A percentile compares a stretch with the other conserved stretches of the same genome.
Evolutionary conservation across 805 yeast species (phyloP).

Genomic region (Ogataea siamensis): DNA sequence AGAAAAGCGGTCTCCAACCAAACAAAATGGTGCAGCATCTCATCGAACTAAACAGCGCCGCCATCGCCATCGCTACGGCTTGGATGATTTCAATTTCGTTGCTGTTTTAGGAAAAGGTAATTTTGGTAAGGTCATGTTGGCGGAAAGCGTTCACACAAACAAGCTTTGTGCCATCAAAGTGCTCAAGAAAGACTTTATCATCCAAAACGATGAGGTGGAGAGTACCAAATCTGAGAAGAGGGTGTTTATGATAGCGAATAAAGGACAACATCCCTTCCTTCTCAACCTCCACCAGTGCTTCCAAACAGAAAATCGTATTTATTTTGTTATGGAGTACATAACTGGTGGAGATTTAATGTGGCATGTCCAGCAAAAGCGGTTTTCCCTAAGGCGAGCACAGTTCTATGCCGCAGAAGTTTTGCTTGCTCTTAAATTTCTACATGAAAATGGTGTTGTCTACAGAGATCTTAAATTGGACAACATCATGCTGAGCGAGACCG

Average conservation of each 20-base stretch:
- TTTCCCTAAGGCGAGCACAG: conserved; percentile 88
- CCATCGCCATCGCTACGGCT: conserved; percentile 73
- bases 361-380: conserved; percentile 93
- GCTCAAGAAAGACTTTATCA: conserved; percentile 90
- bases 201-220: conserved; percentile 94
- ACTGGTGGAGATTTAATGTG: conserved; percentile 99
- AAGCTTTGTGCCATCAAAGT: conserved; percentile 94
- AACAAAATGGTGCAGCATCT: conserved; percentile 7
- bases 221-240: conserved; percentile 93
- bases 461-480: conserved; percentile 96
- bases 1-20: conserved; percentile 1
- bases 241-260: conserved; percentile 72
- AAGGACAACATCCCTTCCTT: conserved; percentile 89
- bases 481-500: conserved; percentile 81
- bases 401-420: conserved; percentile 97
- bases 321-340: conserved; percentile 97
- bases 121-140: conserved; percentile 97
- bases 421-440: conserved; percentile 87
- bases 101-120: conserved; percentile 98
- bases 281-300: conserved; percentile 90
- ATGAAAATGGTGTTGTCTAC: conserved; percentile 92
- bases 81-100: conserved; percentile 90
- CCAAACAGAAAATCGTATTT: conserved; percentile 96
- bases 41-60: conserved; percentile 35
- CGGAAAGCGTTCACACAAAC: conserved; percentile 82